Conservation (phyloP, 768 basidiomycete genomes). For the Zangia roseola region DNA sequence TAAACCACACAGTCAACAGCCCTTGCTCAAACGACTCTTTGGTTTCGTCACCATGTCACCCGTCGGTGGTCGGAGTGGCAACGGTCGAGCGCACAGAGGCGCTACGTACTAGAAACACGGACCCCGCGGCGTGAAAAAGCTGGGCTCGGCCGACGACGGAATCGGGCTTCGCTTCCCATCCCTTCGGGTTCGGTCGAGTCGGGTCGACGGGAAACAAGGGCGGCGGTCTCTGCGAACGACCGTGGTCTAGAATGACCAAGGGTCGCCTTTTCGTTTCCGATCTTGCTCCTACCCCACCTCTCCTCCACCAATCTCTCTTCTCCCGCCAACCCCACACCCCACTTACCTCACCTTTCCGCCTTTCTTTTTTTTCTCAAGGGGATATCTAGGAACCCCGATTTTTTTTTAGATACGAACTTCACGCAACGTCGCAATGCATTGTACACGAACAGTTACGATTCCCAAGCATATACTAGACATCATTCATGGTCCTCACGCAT, state of each 20-base stretch:
- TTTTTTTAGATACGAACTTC: conserved; percentile 21
- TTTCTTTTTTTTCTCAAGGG: conserved; percentile 5
- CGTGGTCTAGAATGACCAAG: conserved; percentile 1
- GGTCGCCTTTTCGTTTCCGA: conserved; percentile 7
- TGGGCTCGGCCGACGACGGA: background rate
- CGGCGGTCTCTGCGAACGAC: conserved; percentile 5
- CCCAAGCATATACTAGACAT: conserved; percentile 26
- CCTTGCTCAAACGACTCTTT: conserved; percentile 31
- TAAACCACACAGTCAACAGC: conserved; percentile 28
- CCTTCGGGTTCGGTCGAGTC: background rate
- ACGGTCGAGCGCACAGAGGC: conserved; percentile 25
- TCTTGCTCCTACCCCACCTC: conserved; percentile 7
- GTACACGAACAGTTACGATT: conserved; percentile 25
- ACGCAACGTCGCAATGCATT: conserved; percentile 30
- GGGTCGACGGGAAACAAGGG: background rate
- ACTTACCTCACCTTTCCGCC: conserved; percentile 4
- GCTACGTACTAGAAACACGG: conserved; percentile 22
- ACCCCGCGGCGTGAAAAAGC: background rate
- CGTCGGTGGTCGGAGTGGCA: conserved; percentile 20
- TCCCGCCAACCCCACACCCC: conserved; percentile 5
- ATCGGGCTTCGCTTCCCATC: too few relatives aligned
- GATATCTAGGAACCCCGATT: background rate
- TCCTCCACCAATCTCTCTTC: conserved; percentile 8
- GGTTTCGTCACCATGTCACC: conserved; percentile 28
- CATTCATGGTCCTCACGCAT: conserved; percentile 8